Percentiles rank a stretch among this genome's conserved stretches.
Evolutionary conservation across 176 grass and related monocot species (phyloP).

Genomic region (Carex pumila): DNA sequence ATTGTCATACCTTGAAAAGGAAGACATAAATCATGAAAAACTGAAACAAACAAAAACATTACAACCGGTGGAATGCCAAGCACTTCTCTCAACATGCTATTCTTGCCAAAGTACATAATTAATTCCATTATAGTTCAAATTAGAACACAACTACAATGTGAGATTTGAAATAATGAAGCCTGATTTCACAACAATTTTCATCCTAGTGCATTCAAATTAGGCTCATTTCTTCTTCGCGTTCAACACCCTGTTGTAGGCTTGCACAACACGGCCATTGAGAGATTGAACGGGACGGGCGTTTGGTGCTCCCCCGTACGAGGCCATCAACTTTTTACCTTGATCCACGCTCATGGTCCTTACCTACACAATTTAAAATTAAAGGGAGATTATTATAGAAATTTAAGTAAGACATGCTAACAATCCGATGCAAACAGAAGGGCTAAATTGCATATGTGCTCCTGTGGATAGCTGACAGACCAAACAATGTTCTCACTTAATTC

Average conservation of each 20-base stretch:
- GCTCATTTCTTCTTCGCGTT: slow-evolving; percentile 21
- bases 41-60: not conserved
- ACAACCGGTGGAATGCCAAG: not conserved
- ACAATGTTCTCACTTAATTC: too few species aligned
- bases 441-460: not conserved
- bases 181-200: not conserved
- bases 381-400: not conserved
- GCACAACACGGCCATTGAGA: slow-evolving; percentile 41
- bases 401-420: not conserved
- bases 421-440: not conserved
- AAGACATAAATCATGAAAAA: not conserved
- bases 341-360: slow-evolving; percentile 40
- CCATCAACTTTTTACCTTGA: not conserved
- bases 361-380: slow-evolving; percentile 13
- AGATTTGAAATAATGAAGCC: slow-evolving; percentile 4
- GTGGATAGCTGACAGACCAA: too few species aligned
- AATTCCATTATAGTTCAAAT: not conserved
- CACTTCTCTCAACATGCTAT: slow-evolving; percentile 4
- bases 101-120: not conserved
- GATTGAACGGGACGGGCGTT: slow-evolving; percentile 45
- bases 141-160: not conserved
- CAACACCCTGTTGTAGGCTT: slow-evolving; percentile 36
- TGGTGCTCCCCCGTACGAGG: too few species aligned
- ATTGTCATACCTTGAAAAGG: not conserved
- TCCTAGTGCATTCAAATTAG: not conserved